Evolutionary conservation across 169 alveolate genomes (phyloP), one percentile per base, ranked within the genome.

Genomic region (Plasmodium chabaudi): DNA sequence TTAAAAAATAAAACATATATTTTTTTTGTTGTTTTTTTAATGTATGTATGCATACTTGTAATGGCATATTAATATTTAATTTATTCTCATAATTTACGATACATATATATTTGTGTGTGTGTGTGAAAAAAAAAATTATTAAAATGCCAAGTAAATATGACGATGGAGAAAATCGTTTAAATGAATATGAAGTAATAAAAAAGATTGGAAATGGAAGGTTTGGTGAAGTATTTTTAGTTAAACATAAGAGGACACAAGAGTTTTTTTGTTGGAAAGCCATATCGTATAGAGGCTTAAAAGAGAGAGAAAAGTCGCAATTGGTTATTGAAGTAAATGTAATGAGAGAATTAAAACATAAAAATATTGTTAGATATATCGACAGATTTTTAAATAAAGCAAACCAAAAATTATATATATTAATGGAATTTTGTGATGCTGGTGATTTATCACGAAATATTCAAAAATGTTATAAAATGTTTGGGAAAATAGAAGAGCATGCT

Each of bases 401-500:
- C 53, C 95, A 97, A 46, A 96, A 96, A 70, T 94, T 98, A 17
- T 98, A 95, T 94, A 97, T 98, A 17, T 93, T 98, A 44, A 97
- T 98, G 98, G 99, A 98, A 93, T 98, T 95, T 92, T 98, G 99
- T 77, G 99, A 97, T 75, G 97, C 97, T 46, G 99, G 99, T 19
- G 99, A 98, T 77, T 93, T 98, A 68, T 98, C 98, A 9, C 89
- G 96, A 61, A 84, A 97, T 21, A 96, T 98, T 77, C 97, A 96
- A 73, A 97, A 95, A 88, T 96, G 96, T 67, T 95, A 94, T 86
- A 94, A 93, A 74, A 95, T 95, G 86, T 95, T 95, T 79, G 98
- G 97, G 27, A 89, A 91, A 82, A 94, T 98, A 42, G 96, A 96
- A 53, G 99, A 98, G 87, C 99, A 97, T 88, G 97, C 95, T 17